A percentile compares a stretch with the other conserved stretches of the same genome.
Conservation (phyloP, 1,284 basidiomycete genomes). For the Tilletia horrida region DNA sequence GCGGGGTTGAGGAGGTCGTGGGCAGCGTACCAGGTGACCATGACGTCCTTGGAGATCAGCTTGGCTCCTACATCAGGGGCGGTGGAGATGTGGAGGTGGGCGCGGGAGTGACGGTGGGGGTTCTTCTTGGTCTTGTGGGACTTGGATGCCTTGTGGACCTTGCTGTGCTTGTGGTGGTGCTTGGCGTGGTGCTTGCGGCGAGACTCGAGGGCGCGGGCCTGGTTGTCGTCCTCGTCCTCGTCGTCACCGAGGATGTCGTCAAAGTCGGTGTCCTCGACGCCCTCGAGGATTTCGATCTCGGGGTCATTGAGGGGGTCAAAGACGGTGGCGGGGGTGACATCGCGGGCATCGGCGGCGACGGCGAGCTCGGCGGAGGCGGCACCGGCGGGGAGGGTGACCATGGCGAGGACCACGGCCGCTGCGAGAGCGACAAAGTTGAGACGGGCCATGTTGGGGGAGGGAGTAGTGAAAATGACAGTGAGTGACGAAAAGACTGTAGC, state of each 20-base stretch:
- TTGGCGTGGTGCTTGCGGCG: slow-evolving; percentile 32
- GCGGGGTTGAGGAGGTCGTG: slow-evolving; percentile 46
- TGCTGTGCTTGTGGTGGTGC: slow-evolving; percentile 26
- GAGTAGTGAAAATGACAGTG: not conserved
- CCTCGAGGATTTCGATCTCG: slow-evolving; percentile 22
- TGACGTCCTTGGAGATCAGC: slow-evolving; percentile 28
- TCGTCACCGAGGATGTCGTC: slow-evolving; percentile 41
- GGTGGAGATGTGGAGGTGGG: not conserved
- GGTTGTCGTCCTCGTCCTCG: slow-evolving; percentile 35
- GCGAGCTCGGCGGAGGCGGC: not conserved
- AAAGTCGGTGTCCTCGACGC: slow-evolving; percentile 41
- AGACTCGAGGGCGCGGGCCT: slow-evolving; percentile 23
- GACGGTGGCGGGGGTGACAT: slow-evolving; percentile 21
- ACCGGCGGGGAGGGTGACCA: not conserved
- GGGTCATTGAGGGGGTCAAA: slow-evolving; percentile 12
- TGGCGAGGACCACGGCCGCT: not conserved
- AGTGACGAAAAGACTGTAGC: slow-evolving; percentile 1
- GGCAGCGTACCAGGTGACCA: slow-evolving; percentile 50
- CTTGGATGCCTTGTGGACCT: slow-evolving; percentile 21
- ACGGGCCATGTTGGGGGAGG: slow-evolving; percentile 3
- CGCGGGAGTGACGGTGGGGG: slow-evolving; percentile 1
- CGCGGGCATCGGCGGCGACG: slow-evolving; percentile 18
- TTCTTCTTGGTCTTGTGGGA: not conserved
- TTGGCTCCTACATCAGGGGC: slow-evolving; percentile 2
- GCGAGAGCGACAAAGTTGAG: slow-evolving; percentile 10